Conservation (phyloP, 352 stramenopile species). For the Globisporangium cystogenes region DNA sequence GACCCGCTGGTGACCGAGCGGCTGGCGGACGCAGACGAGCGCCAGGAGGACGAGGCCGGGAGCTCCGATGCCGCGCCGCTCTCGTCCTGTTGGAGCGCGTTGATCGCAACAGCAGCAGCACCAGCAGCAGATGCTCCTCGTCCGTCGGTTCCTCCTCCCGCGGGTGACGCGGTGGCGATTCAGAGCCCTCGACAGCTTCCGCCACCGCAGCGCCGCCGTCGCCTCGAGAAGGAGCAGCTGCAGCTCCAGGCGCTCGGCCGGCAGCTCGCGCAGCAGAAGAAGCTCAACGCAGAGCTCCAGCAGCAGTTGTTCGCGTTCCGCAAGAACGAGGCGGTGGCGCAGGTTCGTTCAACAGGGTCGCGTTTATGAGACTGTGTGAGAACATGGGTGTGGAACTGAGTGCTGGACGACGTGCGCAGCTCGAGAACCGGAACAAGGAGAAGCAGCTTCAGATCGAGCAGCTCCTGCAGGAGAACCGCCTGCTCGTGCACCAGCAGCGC, state of each 20-base stretch:
- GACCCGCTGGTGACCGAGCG: constrained; percentile 10
- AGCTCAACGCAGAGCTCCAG: constrained; percentile 36
- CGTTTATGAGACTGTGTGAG: neutral
- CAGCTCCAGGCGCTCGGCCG: constrained; percentile 23
- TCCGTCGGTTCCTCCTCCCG: neutral
- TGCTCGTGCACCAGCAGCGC: constrained; percentile 49
- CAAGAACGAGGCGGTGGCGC: constrained; percentile 37
- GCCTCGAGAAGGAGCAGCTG: constrained; percentile 7
- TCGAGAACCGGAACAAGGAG: constrained; percentile 65
- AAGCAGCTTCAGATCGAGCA: constrained; percentile 57
- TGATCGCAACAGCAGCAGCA: too few species aligned
- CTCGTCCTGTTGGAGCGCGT: neutral
- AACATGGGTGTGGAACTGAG: constrained; percentile 12
- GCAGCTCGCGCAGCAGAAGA: constrained; percentile 38
- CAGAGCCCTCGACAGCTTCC: neutral
- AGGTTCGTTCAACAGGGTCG: constrained; percentile 18
- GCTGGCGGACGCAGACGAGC: neutral
- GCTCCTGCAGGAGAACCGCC: constrained; percentile 50
- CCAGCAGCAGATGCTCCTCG: neutral
- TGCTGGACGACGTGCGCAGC: constrained; percentile 12
- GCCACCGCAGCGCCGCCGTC: constrained; percentile 2
- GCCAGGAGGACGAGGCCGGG: neutral
- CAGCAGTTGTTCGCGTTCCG: constrained; percentile 44
- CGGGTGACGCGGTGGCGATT: neutral
- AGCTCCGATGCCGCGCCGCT: neutral